Base-by-base conservation (phyloP, 1,284 basidiomycete species). In the Mycena sp. region DNA sequence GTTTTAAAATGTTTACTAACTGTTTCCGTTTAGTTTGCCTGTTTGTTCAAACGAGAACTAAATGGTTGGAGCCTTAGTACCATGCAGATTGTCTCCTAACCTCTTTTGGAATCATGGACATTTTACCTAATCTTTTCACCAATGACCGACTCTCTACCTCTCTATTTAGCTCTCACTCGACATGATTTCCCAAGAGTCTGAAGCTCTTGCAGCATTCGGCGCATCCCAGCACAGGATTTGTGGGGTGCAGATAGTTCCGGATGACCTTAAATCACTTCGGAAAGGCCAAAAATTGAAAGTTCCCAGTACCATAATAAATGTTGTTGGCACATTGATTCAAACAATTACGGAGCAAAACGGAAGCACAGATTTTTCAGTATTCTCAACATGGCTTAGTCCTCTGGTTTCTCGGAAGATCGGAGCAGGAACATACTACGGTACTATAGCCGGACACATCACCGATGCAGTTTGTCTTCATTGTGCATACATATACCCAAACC, bases 301-400 rank as follows among this genome's bases (percentile, higher is more conserved):
- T 12, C 49, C 55, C 6, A 50, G 61, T 0, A 32, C 55, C 4
- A 2, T 32, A 2, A 3, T 63, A 3, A 63, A 63, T 48, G 61
- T 21, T 2, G 54, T 58, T 29, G 55, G 41, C 14, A 41, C 55
- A 30, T 30, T 63, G 17, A 11, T 63, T 14, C 60, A 62, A 7
- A 11, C 21, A 2, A 9, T 57, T 21, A 19, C 7, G 0, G 54
- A 62, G 21, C 16, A 14, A 10, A 32, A 43, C 5, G 54, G 61
- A 0, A 11, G 11, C 25, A 19, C 26, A 14, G 55, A 55, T 37
- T 58, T 58, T 23, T 53, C 61, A 4, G n/a, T 63, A 3, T 63
- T 63, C 26, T 63, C 61, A 1, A 26, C 61, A 4, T 58, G 46
- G 61, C 61, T 63, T 16, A 29, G 55, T 10, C 61, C 61, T 4